phyloP scores from a whole-genome alignment of 805 yeast species.

The Yamadazyma insecticola region DNA sequence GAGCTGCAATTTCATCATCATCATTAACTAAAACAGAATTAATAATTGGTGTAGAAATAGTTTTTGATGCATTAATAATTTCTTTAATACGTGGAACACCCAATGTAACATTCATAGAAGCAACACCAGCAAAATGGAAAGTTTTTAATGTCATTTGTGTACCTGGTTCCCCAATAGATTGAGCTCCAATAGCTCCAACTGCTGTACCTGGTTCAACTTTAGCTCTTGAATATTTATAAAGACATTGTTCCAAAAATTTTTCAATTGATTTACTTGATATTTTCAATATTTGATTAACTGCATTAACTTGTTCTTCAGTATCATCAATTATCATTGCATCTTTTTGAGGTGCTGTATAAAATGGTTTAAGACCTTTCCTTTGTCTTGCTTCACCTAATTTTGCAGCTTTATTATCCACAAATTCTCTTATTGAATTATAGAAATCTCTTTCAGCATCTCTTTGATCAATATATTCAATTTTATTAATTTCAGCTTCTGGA shows the following conservation, averaged over 20 bases:
- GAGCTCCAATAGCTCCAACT: slow-evolving; percentile 99
- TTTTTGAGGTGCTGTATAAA: slow-evolving; percentile 35
- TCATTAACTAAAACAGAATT: slow-evolving; percentile 91
- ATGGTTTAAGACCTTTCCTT: slow-evolving; percentile 45
- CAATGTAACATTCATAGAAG: slow-evolving; percentile 96
- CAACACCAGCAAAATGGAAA: slow-evolving; percentile 99
- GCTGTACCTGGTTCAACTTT: slow-evolving; percentile 99
- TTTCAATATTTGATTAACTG: slow-evolving; percentile 62
- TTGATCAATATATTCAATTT: slow-evolving; percentile 71
- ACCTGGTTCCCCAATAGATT: slow-evolving; percentile 98
- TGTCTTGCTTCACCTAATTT: slow-evolving; percentile 55
- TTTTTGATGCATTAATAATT: slow-evolving; percentile 94
- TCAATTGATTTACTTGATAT: slow-evolving; percentile 58
- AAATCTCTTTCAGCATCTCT: slow-evolving; percentile 84
- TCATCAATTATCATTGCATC: slow-evolving; percentile 38
- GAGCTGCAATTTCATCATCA: slow-evolving; percentile 93
- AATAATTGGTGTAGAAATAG: slow-evolving; percentile 93
- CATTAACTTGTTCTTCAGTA: slow-evolving; percentile 26
- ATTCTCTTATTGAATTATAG: slow-evolving; percentile 70
- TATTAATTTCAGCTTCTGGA: slow-evolving; percentile 38
- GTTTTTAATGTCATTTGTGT: slow-evolving; percentile 93
- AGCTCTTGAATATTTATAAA: slow-evolving; percentile 79
- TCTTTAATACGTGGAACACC: slow-evolving; percentile 99
- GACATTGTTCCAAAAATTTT: slow-evolving; percentile 69
- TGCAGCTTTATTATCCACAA: slow-evolving; percentile 52